These are phyloP conservation scores for Picochlorum costavermella DNA, from an alignment of 139 green algal genomes.

Conservation along the genomic window DNA sequence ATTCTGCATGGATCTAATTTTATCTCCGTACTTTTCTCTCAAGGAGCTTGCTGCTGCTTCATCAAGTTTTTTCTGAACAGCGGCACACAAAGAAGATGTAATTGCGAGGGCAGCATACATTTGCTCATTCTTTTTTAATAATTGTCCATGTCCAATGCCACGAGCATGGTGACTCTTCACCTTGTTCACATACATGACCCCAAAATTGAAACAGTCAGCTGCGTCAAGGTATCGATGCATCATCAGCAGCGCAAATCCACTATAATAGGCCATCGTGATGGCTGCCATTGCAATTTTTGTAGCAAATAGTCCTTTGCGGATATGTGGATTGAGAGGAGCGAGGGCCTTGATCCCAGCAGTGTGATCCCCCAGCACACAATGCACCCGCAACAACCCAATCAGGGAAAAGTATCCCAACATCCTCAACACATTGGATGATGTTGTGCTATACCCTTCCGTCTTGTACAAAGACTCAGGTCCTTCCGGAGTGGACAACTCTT, in stretches of 20 bases:
- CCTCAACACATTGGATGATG: conserved; percentile 84
- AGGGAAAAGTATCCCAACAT: conserved; percentile 95
- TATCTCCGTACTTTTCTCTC: conserved; percentile 66
- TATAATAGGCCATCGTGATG: conserved; percentile 94
- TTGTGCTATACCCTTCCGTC: conserved; percentile 68
- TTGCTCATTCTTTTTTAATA: conserved; percentile 99
- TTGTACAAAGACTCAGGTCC: conserved; percentile 39
- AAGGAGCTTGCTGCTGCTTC: conserved; percentile 58
- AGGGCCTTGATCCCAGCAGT: conserved; percentile 50
- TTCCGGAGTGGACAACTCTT: conserved; percentile 18
- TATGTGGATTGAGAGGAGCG: conserved; percentile 48
- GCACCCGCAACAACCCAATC: conserved; percentile 81
- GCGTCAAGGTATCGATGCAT: conserved; percentile 81
- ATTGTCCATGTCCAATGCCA: conserved; percentile 59
- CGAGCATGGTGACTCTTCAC: conserved; percentile 54
- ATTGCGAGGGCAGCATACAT: conserved; percentile 89
- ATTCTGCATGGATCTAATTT: conserved; percentile 58
- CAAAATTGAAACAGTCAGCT: conserved; percentile 73
- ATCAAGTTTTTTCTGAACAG: conserved; percentile 47
- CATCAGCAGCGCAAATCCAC: conserved; percentile 87
- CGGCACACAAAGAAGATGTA: conserved; percentile 66
- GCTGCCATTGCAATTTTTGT: conserved; percentile 63
- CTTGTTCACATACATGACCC: conserved; percentile 75
- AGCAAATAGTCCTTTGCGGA: conserved; percentile 57
- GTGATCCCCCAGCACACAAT: conserved; percentile 91